Conservation (phyloP, 345 rosid species). For the Conringia planisiliqua region DNA sequence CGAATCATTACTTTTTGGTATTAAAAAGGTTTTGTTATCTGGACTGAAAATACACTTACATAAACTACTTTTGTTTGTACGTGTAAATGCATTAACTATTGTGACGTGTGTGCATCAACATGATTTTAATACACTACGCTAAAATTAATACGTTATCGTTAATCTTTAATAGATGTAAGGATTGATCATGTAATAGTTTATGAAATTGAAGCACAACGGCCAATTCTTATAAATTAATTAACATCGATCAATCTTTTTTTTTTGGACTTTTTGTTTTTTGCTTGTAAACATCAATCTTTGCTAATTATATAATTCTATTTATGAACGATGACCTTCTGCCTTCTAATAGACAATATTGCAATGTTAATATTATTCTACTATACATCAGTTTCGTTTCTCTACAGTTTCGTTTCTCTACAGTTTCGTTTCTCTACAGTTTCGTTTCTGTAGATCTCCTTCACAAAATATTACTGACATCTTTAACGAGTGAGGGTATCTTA, state of each 20-base stretch:
- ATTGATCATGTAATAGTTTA: not conserved
- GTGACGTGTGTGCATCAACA: not conserved
- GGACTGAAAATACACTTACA: not conserved
- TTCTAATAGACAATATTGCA: not conserved
- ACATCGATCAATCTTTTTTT: not conserved
- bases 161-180: not conserved
- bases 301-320: not conserved
- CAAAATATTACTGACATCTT: too few relatives aligned
- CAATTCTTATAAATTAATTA: not conserved
- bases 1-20: constrained; percentile 19
- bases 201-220: not conserved
- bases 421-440: too few relatives aligned
- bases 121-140: not conserved
- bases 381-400: not conserved
- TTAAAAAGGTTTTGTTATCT: constrained; percentile 5
- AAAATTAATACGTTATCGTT: not conserved
- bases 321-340: not conserved
- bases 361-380: not conserved
- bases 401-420: too few relatives aligned
- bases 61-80: constrained; percentile 18
- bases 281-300: not conserved
- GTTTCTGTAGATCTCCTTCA: not conserved
- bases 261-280: not conserved
- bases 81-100: constrained; percentile 8
- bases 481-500: too few relatives aligned